These are phyloP conservation scores for Laetiporus sulphureus DNA, from an alignment of 1,284 basidiomycete genomes.

Conservation along the genomic window DNA sequence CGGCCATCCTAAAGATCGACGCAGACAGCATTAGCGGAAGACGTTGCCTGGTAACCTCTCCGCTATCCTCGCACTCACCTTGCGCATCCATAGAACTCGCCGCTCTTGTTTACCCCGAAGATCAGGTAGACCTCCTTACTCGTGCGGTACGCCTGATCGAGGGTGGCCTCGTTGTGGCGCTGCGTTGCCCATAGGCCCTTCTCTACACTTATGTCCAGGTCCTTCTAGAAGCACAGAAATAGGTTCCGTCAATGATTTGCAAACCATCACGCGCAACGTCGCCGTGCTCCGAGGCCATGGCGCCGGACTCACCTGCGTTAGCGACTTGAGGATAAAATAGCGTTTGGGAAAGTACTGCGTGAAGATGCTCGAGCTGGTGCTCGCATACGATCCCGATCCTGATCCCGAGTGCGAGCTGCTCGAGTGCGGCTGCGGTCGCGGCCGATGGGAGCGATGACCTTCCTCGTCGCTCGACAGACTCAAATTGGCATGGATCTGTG, in stretches of 20 bases:
- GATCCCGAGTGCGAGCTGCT: too few relatives aligned
- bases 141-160: constrained; percentile 89
- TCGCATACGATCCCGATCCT: constrained; percentile 61
- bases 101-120: constrained; percentile 89
- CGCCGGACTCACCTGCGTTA: constrained; percentile 55
- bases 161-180: constrained; percentile 83
- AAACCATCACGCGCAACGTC: not conserved
- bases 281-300: not conserved
- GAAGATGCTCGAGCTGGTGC: constrained; percentile 72
- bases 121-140: constrained; percentile 83
- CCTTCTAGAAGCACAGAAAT: constrained; percentile 44
- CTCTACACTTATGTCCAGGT: constrained; percentile 82
- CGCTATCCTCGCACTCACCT: constrained; percentile 38
- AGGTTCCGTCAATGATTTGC: constrained; percentile 7
- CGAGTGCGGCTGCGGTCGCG: constrained; percentile 34
- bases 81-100: constrained; percentile 87
- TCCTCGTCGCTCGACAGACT: constrained; percentile 39
- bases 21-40: constrained; percentile 1
- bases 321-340: constrained; percentile 90
- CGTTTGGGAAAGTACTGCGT: constrained; percentile 74
- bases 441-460: constrained; percentile 10
- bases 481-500: constrained; percentile 18
- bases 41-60: not conserved
- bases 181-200: constrained; percentile 89
- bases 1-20: constrained; percentile 47